Evolutionary conservation across 768 basidiomycete genomes (phyloP), one percentile per base, ranked within the genome.

Genomic region (Auricularia sp.): DNA sequence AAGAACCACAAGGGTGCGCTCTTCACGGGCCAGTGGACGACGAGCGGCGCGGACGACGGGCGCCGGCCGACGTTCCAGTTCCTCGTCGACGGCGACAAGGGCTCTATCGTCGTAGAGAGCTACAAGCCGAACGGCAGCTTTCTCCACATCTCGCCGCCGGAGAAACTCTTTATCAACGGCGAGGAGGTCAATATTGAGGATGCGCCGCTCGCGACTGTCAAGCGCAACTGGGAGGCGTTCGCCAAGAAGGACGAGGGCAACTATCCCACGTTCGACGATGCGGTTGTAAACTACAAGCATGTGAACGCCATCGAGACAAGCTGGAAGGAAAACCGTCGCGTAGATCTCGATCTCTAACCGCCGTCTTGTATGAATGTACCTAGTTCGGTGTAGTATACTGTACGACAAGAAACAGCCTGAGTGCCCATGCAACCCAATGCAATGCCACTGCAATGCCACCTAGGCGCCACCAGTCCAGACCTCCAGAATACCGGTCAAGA

Each of bases 81-180:
- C 76, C 67, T 70, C 63, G 76, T 77, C 36, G 73, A 77, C 35
- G 77, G 76, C 4, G 75, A 76, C 53, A 71, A 74, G 1, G 75
- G 75, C 0, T 66, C 67, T 6, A 73, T 75, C 51, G 54, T 66
- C 6, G 18, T 77, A 0, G 72, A 75, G 60, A 64, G 64, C 51
- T 67, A 71, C 18, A 39, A 3, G 6, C 33, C 7, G 35, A 53
- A 44, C 3, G 61, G 56, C 12, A 66, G 66, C 1, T 69, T 71
- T 47, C 54, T 71, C 54, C 65, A 70, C 54, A 66, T 74, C 8
- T 10, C 21, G 5, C 68, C 73, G 35, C 75, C 75, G 34, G 65
- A 29, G 14, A 29, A 66, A 16, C 36, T 76, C 56, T 76, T 67
- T 62, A 34, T 78, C 62, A 73, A 78, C 53, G 75, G 75, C 4